Base-by-base conservation (phyloP, 345 rosid species). In the Cardamine chenopodiifolia region DNA sequence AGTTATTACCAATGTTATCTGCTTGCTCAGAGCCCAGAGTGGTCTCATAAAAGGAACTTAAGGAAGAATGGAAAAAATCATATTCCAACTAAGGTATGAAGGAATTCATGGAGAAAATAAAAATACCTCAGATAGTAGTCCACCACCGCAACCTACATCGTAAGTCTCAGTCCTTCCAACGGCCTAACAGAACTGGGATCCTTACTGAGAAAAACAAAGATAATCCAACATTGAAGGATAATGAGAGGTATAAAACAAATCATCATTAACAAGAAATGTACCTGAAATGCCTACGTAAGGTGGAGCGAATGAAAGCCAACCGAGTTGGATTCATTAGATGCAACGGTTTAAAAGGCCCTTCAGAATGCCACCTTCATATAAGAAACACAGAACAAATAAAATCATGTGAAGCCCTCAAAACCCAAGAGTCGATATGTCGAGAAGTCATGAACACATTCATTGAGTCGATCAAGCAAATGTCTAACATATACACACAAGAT, bases 71-170 rank as follows among this genome's bases (percentile, higher is more conserved):
- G 18, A n/a, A 2, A 26, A 26, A 34, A 60, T 6, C 0, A 2
- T 28, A 72, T 28, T 9, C 62, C 28, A 68, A 15, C 10, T 40
- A 23, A 22, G 28, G 28, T 68, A 62, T 3, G 1, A 2, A 19
- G 2, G 29, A 44, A 64, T 29, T 53, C 35, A 28, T 39, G n/a
- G 29, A 4, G 5, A 23, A 23, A 23, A 31, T 42, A 50, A 53
- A 22, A 7, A 50, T 81, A 92, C 99, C 97, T 95, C 99, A 3
- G 97, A 89, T 59, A 95, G 97, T 65, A 95, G 84, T 66, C 98
- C 99, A 7, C 99, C 99, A 6, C 98, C 98, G 52, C 98, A 95
- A 47, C 98, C 99, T 19, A 95, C 90, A 71, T 95, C 99, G 20
- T 75, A 49, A 95, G 66, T 45, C 78, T 84, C 35, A 95, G 79